Evolutionary conservation across 192 early-diverging fungal species (phyloP), one percentile per base, ranked within the genome.

Genomic region (Coemansia sp.): DNA sequence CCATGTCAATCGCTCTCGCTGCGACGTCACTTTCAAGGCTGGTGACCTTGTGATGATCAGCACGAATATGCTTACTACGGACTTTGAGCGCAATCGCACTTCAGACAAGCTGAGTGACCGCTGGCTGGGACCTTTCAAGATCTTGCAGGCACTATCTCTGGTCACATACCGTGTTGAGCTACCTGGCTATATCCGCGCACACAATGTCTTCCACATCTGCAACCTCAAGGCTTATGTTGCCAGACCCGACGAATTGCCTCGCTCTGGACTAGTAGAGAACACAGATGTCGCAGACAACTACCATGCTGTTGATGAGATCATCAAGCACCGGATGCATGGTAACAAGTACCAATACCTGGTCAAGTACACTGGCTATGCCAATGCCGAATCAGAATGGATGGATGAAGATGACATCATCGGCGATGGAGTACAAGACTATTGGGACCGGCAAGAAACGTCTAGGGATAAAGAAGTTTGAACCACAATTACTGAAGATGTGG

Each of bases 171-270:
- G 28, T 4, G 26, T 63, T 21, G 16, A 63, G 43, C 62, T 63
- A 4, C 62, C 62, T 2, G 13, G 3, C 2, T 14, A 28, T 40
- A 38, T 5, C 21, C 19, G 30, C 10, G 62, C 42, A 11, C 63
- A 64, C 63, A 47, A 64, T 32, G 28, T 52, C 6, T 50, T 64
- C 63, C 63, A 64, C 47, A 46, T 64, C 3, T 64, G 44, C 13
- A 14, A 3, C 4, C 21, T 64, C 21, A 64, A 64, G 63, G 14
- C 44, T 4, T 64, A 64, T n/a, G 19, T 35, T 3, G 30, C 44
- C 1, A 16, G 62, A 26, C 28, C 63, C 8, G 30, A 10, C 16
- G 23, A 23, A 14, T 17, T 64, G 19, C 21, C 38, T 0, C 10
- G 46, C 6, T 46, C 63, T 4, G 63, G 63, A 6, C 63, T 32